These are phyloP conservation scores for Pythium chondricola DNA, from an alignment of 352 stramenopile species.

Conservation along the genomic window DNA sequence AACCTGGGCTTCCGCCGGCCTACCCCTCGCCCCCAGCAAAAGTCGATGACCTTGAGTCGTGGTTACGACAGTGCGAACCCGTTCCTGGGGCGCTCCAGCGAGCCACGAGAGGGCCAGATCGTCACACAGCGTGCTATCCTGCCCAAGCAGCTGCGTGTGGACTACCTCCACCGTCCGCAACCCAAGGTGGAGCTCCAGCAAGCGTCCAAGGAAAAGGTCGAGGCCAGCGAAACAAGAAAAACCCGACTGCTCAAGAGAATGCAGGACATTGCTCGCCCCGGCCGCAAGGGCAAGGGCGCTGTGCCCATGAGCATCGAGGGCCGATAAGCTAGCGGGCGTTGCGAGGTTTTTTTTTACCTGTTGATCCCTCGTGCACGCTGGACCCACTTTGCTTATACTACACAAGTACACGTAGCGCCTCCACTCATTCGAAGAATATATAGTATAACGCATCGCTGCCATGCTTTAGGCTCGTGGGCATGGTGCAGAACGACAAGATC, in stretches of 20 bases:
- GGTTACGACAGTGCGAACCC: conserved; percentile 36
- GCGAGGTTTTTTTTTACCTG: too few species aligned
- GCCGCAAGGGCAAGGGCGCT: conserved; percentile 70
- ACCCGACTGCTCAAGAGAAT: conserved; percentile 80
- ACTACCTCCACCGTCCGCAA: conserved; percentile 79
- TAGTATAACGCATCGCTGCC: too few species aligned
- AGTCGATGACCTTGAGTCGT: conserved; percentile 7
- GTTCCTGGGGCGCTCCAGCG: conserved; percentile 30
- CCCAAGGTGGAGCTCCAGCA: conserved; percentile 72
- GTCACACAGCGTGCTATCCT: conserved; percentile 61
- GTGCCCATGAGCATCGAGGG: conserved; percentile 77
- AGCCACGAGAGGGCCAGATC: conserved; percentile 24
- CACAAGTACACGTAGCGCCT: too few species aligned
- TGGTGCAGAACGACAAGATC: too few species aligned
- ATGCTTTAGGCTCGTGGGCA: too few species aligned
- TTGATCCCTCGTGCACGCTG: too few species aligned
- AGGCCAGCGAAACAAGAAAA: conserved; percentile 67
- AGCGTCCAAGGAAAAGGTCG: conserved; percentile 51
- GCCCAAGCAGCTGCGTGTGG: conserved; percentile 68
- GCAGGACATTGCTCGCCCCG: conserved; percentile 76
- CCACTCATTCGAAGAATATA: too few species aligned
- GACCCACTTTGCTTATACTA: too few species aligned
- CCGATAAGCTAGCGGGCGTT: conserved; percentile 50
- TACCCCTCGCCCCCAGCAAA: conserved; percentile 19
- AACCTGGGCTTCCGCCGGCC: conserved; percentile 66